Evolutionary conservation across 2,329 filamentous ascomycete genomes (phyloP).

Genomic region (Talaromyces pinophilus): DNA sequence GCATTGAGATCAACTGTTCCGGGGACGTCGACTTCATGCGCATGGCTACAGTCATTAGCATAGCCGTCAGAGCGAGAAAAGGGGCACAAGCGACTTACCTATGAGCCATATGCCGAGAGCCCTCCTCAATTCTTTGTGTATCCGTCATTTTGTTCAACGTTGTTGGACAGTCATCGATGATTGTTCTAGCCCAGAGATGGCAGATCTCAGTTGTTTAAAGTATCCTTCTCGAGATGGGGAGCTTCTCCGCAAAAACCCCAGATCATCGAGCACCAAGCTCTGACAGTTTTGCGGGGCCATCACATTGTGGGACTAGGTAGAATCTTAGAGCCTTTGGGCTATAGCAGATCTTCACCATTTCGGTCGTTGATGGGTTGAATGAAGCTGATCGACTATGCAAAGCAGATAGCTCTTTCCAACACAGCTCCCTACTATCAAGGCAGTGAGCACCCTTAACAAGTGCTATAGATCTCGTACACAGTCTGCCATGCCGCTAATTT

Average conservation of each 20-base stretch:
- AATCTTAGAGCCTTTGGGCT: neutral
- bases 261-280: neutral
- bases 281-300: slow-evolving; percentile 1
- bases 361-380: neutral
- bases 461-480: neutral
- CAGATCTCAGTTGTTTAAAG: neutral
- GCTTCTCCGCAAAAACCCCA: neutral
- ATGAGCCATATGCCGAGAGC: neutral
- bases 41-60: slow-evolving; percentile 46
- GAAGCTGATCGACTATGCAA: neutral
- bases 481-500: neutral
- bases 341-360: slow-evolving; percentile 2
- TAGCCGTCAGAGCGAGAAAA: neutral
- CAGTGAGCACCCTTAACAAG: no score
- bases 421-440: no score
- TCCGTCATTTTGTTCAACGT: neutral
- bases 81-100: neutral
- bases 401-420: neutral
- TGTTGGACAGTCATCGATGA: neutral
- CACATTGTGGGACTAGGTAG: slow-evolving; percentile 1
- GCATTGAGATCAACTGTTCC: slow-evolving; percentile 59
- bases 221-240: neutral
- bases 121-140: neutral
- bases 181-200: neutral
- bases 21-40: slow-evolving; percentile 58